Base-by-base conservation (phyloP, 306 rosid genomes). In the Quercus alba region DNA sequence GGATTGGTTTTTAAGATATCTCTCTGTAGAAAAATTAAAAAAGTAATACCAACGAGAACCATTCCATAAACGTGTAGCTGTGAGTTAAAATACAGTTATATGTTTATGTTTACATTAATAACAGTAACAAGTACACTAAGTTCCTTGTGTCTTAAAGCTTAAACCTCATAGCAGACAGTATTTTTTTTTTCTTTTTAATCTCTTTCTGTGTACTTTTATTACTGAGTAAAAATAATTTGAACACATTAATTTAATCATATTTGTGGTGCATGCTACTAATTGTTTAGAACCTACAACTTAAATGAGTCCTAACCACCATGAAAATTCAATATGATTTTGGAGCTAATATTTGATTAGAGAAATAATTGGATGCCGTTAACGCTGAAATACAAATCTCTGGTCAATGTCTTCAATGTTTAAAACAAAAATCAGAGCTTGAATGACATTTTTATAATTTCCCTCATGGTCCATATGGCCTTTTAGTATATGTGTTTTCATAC, bases 1-100 rank as follows among this genome's bases (percentile, higher is more conserved):
- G 82, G 93, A 94, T 92, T 94, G 94, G 90, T 62, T 90, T 89
- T 89, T 84, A 92, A 94, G 98, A 87, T 80, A 92, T 84, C 93
- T 79, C 89, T 85, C 59, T 82, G 56, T 69, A 75, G 69, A 87
- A 70, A 82, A 66, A 38, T 38, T 18, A 54, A 56, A 56, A 28
- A 38, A 66, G 64, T 72, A 15, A 49, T 73, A 33, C 72, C 77
- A 81, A 51, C 74, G 68, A 81, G 63, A 54, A 76, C 73, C 69
- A 78, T 80, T 71, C 38, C 62, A 59, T 77, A 73, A 81, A 80
- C 84, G 74, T 77, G 88, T 72, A 66, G 74, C 76, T 54, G 30
- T 62, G 35, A 70, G 77, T 56, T 28, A 82, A 20, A 82, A 75
- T 70, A 74, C 88, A 70, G 78, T 75, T 21, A 38, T 23, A 26